Conservation (phyloP, 768 basidiomycete species). For the Amanita jacksonii region DNA sequence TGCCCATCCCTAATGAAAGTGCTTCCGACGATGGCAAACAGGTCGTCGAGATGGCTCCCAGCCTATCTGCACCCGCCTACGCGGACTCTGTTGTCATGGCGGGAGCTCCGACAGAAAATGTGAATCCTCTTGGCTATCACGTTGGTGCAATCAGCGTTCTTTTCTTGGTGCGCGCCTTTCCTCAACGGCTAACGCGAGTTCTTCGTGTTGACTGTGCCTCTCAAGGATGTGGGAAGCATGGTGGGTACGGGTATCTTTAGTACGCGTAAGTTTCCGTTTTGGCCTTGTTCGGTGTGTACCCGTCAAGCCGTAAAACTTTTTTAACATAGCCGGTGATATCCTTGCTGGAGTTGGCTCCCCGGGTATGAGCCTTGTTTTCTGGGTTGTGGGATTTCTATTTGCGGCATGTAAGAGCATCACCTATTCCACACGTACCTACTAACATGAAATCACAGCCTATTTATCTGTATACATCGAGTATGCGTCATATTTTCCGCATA, state of each 20-base stretch:
- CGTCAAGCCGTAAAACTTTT: too few relatives aligned
- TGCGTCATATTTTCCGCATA: conserved; percentile 36
- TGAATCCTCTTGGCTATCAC: conserved; percentile 27
- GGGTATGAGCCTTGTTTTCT: conserved; percentile 30
- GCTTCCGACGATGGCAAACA: not conserved
- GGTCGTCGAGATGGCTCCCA: too few relatives aligned
- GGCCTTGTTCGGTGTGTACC: too few relatives aligned
- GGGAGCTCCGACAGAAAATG: conserved; percentile 23
- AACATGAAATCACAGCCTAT: conserved; percentile 18
- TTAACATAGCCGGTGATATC: conserved; percentile 23
- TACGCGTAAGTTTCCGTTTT: conserved; percentile 19
- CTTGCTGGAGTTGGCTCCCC: conserved; percentile 28
- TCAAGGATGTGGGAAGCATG: conserved; percentile 27
- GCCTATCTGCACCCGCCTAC: conserved; percentile 15
- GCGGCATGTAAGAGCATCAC: conserved; percentile 27
- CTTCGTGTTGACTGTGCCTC: not conserved
- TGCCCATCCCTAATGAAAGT: too few relatives aligned
- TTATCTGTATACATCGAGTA: conserved; percentile 34
- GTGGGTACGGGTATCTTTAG: conserved; percentile 30
- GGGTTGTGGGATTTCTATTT: conserved; percentile 29
- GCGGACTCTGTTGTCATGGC: conserved; percentile 20
- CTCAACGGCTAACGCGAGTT: not conserved
- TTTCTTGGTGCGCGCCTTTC: conserved; percentile 15
- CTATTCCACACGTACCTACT: too few relatives aligned
- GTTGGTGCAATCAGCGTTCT: conserved; percentile 21